Evolutionary conservation across 441 rosid species (phyloP).

Genomic region (Euphorbia corollata): DNA sequence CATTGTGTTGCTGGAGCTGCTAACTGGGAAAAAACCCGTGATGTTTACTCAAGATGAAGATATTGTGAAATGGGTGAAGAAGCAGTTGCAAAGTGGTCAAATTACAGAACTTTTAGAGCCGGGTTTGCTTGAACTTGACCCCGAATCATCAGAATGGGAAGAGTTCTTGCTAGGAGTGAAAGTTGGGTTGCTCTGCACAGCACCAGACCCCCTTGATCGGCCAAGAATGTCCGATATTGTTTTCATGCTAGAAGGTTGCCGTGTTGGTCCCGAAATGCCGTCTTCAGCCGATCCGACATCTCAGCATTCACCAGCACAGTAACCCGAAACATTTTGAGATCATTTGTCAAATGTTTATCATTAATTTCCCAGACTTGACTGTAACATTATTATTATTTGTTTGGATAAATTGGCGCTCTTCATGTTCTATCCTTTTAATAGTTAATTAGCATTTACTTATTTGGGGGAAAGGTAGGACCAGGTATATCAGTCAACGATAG

Average conservation of each 20-base stretch:
- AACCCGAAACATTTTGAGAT: conserved; percentile 17
- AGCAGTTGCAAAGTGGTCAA: conserved; percentile 85
- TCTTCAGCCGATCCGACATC: conserved; percentile 84
- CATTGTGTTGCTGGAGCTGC: conserved; percentile 72
- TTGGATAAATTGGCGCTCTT: background rate
- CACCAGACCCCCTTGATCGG: conserved; percentile 81
- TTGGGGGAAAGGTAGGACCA: conserved; percentile 9
- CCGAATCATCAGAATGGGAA: conserved; percentile 98
- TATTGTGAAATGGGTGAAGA: conserved; percentile 97
- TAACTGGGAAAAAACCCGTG: conserved; percentile 83
- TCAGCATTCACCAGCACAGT: conserved; percentile 67
- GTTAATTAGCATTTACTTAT: background rate
- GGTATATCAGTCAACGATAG: conserved; percentile 26
- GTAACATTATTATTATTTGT: conserved; percentile 13
- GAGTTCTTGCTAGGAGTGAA: conserved; percentile 88
- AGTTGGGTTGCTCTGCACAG: conserved; percentile 92
- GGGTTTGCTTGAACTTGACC: conserved; percentile 87
- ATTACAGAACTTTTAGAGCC: conserved; percentile 80
- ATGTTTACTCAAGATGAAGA: conserved; percentile 94
- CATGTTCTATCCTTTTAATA: no score
- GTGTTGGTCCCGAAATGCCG: conserved; percentile 79
- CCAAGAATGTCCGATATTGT: conserved; percentile 86
- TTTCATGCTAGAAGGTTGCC: conserved; percentile 98
- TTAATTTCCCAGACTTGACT: conserved; percentile 22
- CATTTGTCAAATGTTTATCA: background rate